A percentile compares a stretch with the other conserved stretches of the same genome.
Evolutionary conservation across 495 filamentous ascomycete genomes (phyloP).

Genomic region (Bryoglossum gracile): DNA sequence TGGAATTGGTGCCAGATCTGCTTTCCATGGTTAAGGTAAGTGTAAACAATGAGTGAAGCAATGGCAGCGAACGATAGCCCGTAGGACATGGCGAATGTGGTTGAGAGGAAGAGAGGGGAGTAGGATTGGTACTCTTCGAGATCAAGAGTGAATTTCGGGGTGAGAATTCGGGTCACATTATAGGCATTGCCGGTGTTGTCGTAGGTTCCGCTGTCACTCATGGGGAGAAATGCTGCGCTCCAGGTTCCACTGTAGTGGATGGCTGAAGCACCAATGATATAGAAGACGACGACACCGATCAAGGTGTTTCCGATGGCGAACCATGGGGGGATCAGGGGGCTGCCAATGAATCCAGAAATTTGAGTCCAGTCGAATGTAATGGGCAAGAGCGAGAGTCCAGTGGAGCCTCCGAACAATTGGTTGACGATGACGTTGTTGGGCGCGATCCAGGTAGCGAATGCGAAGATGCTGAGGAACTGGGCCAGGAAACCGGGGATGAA

Average conservation of each 20-base stretch:
- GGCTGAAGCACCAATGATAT: conserved; percentile 36
- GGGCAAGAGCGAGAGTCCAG: conserved; percentile 53
- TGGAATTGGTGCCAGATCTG: conserved; percentile 42
- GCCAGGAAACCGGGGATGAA: conserved; percentile 47
- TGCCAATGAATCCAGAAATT: conserved; percentile 48
- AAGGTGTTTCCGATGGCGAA: conserved; percentile 54
- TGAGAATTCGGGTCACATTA: conserved; percentile 47
- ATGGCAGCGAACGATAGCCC: conserved; percentile 67
- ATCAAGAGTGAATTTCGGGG: conserved; percentile 43
- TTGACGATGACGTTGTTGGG: conserved; percentile 59
- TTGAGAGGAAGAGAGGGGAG: conserved; percentile 57
- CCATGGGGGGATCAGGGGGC: conserved; percentile 49
- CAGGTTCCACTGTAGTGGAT: conserved; percentile 62
- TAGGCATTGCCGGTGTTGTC: conserved; percentile 54
- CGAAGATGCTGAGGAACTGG: conserved; percentile 52
- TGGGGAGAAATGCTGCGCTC: conserved; percentile 53
- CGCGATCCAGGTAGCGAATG: conserved; percentile 54
- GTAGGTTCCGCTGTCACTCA: conserved; percentile 52
- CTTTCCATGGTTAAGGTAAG: conserved; percentile 56
- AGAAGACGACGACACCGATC: conserved; percentile 52
- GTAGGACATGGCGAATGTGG: conserved; percentile 57
- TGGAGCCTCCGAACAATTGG: conserved; percentile 59
- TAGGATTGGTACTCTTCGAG: conserved; percentile 49
- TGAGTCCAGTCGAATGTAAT: conserved; percentile 31
- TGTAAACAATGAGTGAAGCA: conserved; percentile 56